These are phyloP conservation scores for Entomortierella beljakovae DNA, from an alignment of 192 early-diverging fungal genomes.

Conservation along the genomic window DNA sequence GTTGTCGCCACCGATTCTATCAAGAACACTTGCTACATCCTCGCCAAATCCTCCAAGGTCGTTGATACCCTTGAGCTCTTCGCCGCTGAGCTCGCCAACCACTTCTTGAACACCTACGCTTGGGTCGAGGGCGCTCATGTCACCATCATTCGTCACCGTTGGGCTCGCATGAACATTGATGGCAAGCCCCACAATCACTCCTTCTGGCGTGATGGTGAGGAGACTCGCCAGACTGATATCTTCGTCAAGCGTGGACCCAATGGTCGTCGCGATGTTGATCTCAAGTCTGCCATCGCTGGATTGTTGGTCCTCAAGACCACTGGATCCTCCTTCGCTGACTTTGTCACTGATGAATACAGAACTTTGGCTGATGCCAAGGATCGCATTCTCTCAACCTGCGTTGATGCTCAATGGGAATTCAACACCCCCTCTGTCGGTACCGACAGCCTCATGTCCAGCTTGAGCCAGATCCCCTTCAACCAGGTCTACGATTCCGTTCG, in stretches of 20 bases:
- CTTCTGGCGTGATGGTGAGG: constrained; percentile 77
- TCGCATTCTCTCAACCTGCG: constrained; percentile 80
- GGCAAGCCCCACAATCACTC: constrained; percentile 75
- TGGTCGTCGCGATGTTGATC: constrained; percentile 31
- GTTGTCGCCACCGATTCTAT: constrained; percentile 82
- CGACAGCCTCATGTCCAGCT: constrained; percentile 15
- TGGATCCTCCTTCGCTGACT: constrained; percentile 81
- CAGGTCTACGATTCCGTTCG: constrained; percentile 67
- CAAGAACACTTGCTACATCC: constrained; percentile 82
- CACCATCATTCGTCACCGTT: constrained; percentile 77
- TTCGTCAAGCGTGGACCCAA: constrained; percentile 58
- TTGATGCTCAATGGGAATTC: constrained; percentile 78
- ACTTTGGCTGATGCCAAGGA: constrained; percentile 80
- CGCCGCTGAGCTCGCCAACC: constrained; percentile 72
- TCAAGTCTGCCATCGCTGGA: constrained; percentile 77
- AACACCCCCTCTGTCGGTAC: constrained; percentile 21
- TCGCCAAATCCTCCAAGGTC: constrained; percentile 76
- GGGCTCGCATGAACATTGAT: constrained; percentile 76
- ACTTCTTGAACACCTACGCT: constrained; percentile 78
- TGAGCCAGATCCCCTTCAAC: constrained; percentile 62
- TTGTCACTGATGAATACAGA: constrained; percentile 78
- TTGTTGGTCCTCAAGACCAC: constrained; percentile 88
- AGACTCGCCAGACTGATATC: constrained; percentile 72
- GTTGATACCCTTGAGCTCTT: constrained; percentile 82
- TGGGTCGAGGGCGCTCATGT: constrained; percentile 74